phyloP scores from a whole-genome alignment of 2,329 filamentous ascomycete genomes.

The Paracamarosporium sp. region DNA sequence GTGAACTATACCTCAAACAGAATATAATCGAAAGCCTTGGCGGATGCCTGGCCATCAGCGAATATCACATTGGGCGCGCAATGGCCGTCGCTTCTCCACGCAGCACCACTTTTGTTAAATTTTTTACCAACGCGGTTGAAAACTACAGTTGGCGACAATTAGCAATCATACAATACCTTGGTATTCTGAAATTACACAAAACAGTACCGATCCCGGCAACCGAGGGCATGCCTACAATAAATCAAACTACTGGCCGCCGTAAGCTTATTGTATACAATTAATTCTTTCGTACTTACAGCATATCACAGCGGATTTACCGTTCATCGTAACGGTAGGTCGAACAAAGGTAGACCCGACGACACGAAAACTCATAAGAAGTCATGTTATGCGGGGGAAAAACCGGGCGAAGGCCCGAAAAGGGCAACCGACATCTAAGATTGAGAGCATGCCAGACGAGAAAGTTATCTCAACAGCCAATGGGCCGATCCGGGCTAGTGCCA shows the following conservation, averaged over 20 bases:
- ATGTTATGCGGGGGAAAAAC: constrained; percentile 3
- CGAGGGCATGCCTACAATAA: not conserved
- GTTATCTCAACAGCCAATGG: not conserved
- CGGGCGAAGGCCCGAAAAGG: not conserved
- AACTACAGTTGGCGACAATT: not conserved
- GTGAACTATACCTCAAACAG: not conserved
- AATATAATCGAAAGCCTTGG: not conserved
- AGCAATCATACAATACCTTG: not conserved
- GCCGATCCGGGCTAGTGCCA: not conserved
- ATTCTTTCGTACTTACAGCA: not conserved
- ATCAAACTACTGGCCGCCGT: not conserved
- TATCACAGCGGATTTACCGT: not conserved
- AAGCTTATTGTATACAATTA: not conserved
- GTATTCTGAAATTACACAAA: not conserved
- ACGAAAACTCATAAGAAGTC: not conserved
- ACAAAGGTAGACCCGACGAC: not conserved
- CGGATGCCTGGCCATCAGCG: not conserved
- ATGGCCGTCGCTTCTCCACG: not conserved
- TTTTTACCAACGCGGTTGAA: not conserved
- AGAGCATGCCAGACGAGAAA: not conserved
- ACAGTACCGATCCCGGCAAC: not conserved
- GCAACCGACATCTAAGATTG: not conserved
- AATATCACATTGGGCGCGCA: not conserved
- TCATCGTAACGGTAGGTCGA: not conserved
- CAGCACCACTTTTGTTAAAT: not conserved